phyloP scores from a whole-genome alignment of 257 asterid species.

The Solanum piurae region DNA sequence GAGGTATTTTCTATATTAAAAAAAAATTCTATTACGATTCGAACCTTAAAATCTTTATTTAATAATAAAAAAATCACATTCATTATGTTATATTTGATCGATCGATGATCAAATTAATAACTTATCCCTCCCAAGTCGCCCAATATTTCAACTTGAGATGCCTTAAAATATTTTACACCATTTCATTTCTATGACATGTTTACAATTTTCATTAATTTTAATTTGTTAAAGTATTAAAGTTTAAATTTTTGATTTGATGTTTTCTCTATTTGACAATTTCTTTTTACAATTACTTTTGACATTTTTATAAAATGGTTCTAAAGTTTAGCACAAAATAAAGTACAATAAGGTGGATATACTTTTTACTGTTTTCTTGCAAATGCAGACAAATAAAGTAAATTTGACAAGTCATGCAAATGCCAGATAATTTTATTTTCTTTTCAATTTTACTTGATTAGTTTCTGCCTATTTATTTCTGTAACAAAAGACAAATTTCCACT shows the following conservation, averaged over 20 bases:
- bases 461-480: not conserved
- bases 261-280: not conserved
- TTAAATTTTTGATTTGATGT: not conserved
- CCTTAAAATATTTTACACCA: not conserved
- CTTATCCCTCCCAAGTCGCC: not conserved
- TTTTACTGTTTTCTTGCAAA: not conserved
- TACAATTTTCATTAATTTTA: not conserved
- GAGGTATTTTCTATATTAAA: not conserved
- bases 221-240: not conserved
- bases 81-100: not conserved
- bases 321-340: not conserved
- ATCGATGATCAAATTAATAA: not conserved
- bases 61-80: not conserved
- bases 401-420: not conserved
- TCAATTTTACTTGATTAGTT: not conserved
- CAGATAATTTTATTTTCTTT: not conserved
- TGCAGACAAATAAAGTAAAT: not conserved
- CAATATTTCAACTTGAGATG: not conserved
- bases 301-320: not conserved
- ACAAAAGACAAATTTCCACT: not conserved
- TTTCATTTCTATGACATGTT: not conserved
- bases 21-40: no score
- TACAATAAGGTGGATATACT: not conserved
- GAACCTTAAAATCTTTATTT: not conserved
- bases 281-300: not conserved